Percentiles rank a stretch among this genome's conserved stretches.
Evolutionary conservation across 352 stramenopile genomes (phyloP).

Genomic region (Phytophthora agathidicida): DNA sequence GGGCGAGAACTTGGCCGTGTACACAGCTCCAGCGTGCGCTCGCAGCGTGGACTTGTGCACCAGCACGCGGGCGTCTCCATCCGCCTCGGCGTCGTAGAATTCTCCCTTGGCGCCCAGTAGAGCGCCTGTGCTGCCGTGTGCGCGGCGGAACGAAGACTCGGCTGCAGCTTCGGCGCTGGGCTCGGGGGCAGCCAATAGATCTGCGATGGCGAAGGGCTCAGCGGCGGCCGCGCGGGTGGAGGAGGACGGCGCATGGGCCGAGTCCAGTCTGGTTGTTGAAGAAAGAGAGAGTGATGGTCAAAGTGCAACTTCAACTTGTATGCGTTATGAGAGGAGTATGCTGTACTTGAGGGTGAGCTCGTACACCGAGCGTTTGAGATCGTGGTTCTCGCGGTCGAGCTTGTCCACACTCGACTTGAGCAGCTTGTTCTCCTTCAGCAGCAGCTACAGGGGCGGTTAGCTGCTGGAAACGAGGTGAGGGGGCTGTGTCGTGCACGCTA

Average conservation of each 20-base stretch:
- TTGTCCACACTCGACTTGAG: constrained; percentile 84
- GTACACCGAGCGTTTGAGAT: constrained; percentile 92
- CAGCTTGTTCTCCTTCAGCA: constrained; percentile 88
- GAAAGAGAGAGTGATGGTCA: constrained; percentile 30
- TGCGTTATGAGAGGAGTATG: constrained; percentile 11
- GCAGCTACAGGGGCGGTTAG: constrained; percentile 35
- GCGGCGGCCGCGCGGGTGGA: constrained; percentile 30
- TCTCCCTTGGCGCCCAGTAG: constrained; percentile 61
- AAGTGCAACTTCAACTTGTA: constrained; percentile 17
- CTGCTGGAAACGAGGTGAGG: no score
- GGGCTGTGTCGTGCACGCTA: no score
- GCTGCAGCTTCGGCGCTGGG: constrained; percentile 38
- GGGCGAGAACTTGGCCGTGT: constrained; percentile 88
- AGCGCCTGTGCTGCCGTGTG: constrained; percentile 34
- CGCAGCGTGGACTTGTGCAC: constrained; percentile 85
- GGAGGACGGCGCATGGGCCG: constrained; percentile 43
- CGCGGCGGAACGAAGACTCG: constrained; percentile 44
- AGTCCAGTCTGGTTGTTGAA: constrained; percentile 63
- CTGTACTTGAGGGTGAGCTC: constrained; percentile 87
- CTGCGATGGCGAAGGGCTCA: constrained; percentile 75
- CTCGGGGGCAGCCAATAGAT: constrained; percentile 59
- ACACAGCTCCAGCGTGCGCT: constrained; percentile 78
- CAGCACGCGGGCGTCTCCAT: constrained; percentile 71
- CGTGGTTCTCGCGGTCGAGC: constrained; percentile 88
- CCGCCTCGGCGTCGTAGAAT: constrained; percentile 52